These are phyloP conservation scores for Astrothelium subdiscretum DNA, from an alignment of 495 filamentous ascomycete species.

Conservation along the genomic window DNA sequence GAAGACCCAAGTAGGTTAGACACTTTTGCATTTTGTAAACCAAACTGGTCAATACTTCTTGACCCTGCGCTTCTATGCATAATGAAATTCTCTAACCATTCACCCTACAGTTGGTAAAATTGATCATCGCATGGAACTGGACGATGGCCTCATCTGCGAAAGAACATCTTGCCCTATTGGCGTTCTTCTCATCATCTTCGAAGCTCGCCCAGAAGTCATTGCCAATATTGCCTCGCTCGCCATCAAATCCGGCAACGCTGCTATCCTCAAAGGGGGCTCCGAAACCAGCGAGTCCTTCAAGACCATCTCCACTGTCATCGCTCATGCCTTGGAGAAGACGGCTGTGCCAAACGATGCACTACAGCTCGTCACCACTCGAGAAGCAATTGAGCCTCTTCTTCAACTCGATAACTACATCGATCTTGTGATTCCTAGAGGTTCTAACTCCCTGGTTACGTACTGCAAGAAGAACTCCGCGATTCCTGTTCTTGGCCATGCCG, in stretches of 20 bases:
- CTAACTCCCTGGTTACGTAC: conserved; percentile 83
- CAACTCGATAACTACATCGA: conserved; percentile 78
- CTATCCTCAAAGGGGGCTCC: conserved; percentile 93
- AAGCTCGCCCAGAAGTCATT: conserved; percentile 95
- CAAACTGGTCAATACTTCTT: not conserved
- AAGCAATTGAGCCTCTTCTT: conserved; percentile 75
- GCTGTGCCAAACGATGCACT: conserved; percentile 73
- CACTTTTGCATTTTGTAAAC: not conserved
- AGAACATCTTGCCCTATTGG: conserved; percentile 89
- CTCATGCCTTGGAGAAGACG: conserved; percentile 61
- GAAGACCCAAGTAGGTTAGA: conserved; percentile 67
- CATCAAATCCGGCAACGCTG: conserved; percentile 94
- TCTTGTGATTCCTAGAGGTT: conserved; percentile 86
- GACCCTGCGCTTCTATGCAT: not conserved
- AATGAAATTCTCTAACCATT: not conserved
- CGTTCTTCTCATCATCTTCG: conserved; percentile 93
- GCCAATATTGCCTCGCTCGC: conserved; percentile 96
- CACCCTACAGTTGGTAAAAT: conserved; percentile 63
- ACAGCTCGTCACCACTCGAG: conserved; percentile 85
- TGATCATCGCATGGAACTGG: conserved; percentile 72
- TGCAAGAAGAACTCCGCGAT: conserved; percentile 87
- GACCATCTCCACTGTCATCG: conserved; percentile 78
- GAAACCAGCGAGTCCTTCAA: conserved; percentile 90
- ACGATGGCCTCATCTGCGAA: conserved; percentile 75
- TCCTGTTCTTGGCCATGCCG: conserved; percentile 91